Evolutionary conservation across 2,329 filamentous ascomycete species (phyloP).

Genomic region (Lecanosticta acicola): DNA sequence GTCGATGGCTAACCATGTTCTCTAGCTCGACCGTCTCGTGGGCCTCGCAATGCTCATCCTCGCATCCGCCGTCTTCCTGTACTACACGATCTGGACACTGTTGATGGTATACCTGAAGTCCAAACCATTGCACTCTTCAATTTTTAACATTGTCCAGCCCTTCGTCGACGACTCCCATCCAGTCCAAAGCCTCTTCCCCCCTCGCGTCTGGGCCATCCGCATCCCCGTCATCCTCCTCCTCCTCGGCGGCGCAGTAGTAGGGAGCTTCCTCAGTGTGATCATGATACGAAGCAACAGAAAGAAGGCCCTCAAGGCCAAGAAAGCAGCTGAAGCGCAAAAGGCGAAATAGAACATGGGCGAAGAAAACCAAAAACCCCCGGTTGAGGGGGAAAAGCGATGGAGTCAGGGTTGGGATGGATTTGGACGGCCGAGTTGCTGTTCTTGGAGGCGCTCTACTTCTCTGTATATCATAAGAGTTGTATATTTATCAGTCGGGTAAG

Average conservation of each 20-base stretch:
- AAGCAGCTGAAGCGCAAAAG: slow-evolving; percentile 61
- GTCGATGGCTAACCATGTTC: not conserved
- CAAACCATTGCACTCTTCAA: not conserved
- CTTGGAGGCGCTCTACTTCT: slow-evolving; percentile 9
- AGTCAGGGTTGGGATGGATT: not conserved
- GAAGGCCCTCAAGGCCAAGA: slow-evolving; percentile 90
- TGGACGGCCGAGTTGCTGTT: slow-evolving; percentile 13
- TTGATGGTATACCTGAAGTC: slow-evolving; percentile 73
- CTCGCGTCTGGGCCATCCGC: slow-evolving; percentile 96
- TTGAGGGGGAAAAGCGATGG: not conserved
- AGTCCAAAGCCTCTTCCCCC: slow-evolving; percentile 90
- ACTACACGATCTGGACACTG: slow-evolving; percentile 97
- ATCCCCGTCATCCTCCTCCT: slow-evolving; percentile 96
- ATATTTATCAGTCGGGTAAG: too few species aligned
- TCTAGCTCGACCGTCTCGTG: slow-evolving; percentile 82
- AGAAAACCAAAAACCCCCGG: not conserved
- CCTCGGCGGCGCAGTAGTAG: slow-evolving; percentile 85
- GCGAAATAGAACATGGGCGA: slow-evolving; percentile 45
- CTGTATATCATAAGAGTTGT: too few species aligned
- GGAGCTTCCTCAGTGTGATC: slow-evolving; percentile 89
- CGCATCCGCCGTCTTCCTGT: slow-evolving; percentile 69
- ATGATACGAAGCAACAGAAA: slow-evolving; percentile 99
- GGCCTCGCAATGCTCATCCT: slow-evolving; percentile 70
- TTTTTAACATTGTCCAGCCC: slow-evolving; percentile 53
- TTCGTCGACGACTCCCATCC: slow-evolving; percentile 95